Percentiles rank a stretch among this genome's conserved stretches.
Evolutionary conservation across 441 rosid species (phyloP).

Genomic region (Croton laevigatus): DNA sequence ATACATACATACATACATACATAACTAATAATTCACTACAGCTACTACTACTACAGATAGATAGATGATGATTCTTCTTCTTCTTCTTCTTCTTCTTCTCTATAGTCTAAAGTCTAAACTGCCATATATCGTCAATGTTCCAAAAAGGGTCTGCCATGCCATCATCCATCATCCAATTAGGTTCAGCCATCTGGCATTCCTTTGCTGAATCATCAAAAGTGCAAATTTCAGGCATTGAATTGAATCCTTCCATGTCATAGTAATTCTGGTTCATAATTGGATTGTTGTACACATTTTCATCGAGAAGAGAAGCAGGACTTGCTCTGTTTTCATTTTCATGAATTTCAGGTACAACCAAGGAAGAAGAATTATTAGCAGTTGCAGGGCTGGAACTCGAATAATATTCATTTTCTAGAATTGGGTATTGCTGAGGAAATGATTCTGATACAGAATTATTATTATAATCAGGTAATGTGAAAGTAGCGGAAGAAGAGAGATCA

Average conservation of each 20-base stretch:
- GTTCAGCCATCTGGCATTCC: conserved; percentile 24
- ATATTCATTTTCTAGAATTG: conserved; percentile 14
- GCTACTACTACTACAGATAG: not conserved
- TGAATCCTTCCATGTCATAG: conserved; percentile 38
- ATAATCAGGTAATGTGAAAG: not conserved
- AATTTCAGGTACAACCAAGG: conserved; percentile 10
- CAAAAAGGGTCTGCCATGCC: conserved; percentile 34
- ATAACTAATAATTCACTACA: no score
- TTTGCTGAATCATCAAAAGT: conserved; percentile 18
- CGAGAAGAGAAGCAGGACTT: conserved; percentile 5
- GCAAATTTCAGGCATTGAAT: conserved; percentile 27
- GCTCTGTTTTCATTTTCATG: conserved; percentile 27
- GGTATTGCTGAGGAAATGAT: not conserved
- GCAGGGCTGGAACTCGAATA: conserved; percentile 15
- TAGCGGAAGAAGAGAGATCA: not conserved
- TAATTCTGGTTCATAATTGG: conserved; percentile 12
- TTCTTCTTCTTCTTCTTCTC: not conserved
- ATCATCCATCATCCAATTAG: conserved; percentile 30
- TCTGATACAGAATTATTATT: not conserved
- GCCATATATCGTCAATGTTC: conserved; percentile 48
- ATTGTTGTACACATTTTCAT: conserved; percentile 12
- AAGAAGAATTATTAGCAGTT: conserved; percentile 19
- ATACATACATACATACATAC: not conserved
- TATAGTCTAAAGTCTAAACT: conserved; percentile 15
- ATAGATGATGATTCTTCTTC: not conserved